Conservation (phyloP, 768 basidiomycete species). For the Termitomyces sp. region DNA sequence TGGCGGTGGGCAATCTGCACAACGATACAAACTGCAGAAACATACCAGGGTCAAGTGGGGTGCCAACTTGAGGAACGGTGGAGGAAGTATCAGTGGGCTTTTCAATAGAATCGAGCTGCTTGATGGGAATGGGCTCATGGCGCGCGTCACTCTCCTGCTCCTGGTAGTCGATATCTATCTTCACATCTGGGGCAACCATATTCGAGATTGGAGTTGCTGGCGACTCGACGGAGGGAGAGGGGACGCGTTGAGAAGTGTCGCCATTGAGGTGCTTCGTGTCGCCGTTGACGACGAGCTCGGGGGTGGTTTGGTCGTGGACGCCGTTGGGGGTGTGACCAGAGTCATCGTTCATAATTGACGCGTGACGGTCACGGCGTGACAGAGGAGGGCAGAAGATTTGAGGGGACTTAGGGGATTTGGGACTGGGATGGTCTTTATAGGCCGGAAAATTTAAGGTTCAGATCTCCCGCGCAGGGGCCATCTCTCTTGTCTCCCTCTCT, state of each 20-base stretch:
- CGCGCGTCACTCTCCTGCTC: conserved; percentile 66
- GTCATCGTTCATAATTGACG: conserved; percentile 56
- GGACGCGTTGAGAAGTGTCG: conserved; percentile 24
- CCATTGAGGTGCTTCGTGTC: conserved; percentile 31
- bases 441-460: conserved; percentile 76
- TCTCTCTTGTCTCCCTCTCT: conserved; percentile 24
- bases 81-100: conserved; percentile 34
- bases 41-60: conserved; percentile 49
- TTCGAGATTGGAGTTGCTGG: conserved; percentile 58
- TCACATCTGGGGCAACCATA: conserved; percentile 43
- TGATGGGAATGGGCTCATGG: conserved; percentile 52
- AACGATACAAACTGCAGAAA: conserved; percentile 15
- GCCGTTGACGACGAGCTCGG: conserved; percentile 29
- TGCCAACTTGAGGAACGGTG: conserved; percentile 36
- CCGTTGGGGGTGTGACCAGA: conserved; percentile 35
- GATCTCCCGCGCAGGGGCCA: conserved; percentile 79
- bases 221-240: conserved; percentile 43
- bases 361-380: conserved; percentile 77
- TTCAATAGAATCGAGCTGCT: conserved; percentile 33
- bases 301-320: conserved; percentile 28
- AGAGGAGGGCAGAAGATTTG: conserved; percentile 57
- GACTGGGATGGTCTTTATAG: conserved; percentile 77
- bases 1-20: conserved; percentile 21
- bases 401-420: conserved; percentile 69
- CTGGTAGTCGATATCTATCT: conserved; percentile 57